Evolutionary conservation across 768 basidiomycete genomes (phyloP).

Genomic region (Kwoniella sp.): DNA sequence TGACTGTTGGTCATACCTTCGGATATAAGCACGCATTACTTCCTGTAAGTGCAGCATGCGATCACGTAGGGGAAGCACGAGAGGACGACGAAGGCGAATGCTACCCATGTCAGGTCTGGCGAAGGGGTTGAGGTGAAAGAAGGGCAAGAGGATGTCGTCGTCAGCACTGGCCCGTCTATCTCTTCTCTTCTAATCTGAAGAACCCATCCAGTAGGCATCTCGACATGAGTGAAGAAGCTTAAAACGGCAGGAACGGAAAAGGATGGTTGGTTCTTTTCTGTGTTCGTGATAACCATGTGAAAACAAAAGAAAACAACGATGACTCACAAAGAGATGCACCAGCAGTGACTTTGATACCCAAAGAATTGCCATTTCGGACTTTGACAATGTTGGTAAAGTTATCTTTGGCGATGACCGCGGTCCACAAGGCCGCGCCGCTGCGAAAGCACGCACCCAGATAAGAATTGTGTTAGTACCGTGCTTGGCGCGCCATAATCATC

Average conservation of each 20-base stretch:
- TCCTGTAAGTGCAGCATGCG: constrained; percentile 50
- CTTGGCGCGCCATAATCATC: no score
- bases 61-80: constrained; percentile 51
- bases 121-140: neutral
- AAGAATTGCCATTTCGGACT: constrained; percentile 26
- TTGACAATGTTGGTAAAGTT: constrained; percentile 40
- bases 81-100: constrained; percentile 49
- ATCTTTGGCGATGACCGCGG: constrained; percentile 51
- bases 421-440: constrained; percentile 54
- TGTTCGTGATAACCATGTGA: no score
- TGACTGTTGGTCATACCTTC: no score
- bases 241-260: neutral
- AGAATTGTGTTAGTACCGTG: no score
- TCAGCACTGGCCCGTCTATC: no score
- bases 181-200: no score
- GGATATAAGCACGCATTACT: constrained; percentile 13
- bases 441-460: neutral
- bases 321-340: constrained; percentile 53
- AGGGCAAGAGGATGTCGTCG: no score
- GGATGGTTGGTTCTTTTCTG: no score
- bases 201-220: constrained; percentile 3
- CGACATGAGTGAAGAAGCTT: neutral
- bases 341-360: constrained; percentile 45
- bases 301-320: no score
- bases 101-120: constrained; percentile 54